Conservation (phyloP, 116 monocot species). For the Phalaenopsis hybrid region DNA sequence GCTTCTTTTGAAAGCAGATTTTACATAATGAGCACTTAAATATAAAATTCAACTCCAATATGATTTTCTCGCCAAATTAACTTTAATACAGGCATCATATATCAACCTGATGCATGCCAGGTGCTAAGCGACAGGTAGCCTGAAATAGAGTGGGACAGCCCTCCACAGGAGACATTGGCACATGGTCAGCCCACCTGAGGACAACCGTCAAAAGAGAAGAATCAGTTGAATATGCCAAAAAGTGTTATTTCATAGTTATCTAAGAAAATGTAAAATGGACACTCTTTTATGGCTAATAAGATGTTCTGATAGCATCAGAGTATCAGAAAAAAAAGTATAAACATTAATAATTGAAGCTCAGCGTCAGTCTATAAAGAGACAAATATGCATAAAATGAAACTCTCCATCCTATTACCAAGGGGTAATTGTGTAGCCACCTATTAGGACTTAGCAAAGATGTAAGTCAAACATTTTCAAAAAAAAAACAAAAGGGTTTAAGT, state of each 20-base stretch:
- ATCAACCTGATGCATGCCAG: conserved; percentile 59
- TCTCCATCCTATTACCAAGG: background rate
- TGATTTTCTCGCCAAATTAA: background rate
- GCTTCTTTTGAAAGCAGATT: background rate
- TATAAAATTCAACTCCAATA: background rate
- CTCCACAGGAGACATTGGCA: conserved; percentile 58
- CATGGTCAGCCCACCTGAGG: conserved; percentile 47
- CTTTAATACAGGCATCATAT: background rate
- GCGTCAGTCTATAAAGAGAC: background rate
- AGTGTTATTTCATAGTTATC: background rate
- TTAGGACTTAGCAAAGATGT: background rate
- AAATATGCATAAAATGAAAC: background rate
- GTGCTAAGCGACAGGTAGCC: conserved; percentile 44
- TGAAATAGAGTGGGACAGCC: conserved; percentile 61
- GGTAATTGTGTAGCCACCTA: background rate
- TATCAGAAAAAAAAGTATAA: background rate
- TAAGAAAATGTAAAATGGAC: background rate
- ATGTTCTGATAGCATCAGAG: too few species aligned
- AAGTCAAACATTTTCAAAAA: background rate
- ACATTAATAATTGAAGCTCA: background rate
- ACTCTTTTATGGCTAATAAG: too few species aligned
- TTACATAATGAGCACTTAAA: background rate
- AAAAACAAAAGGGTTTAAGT: background rate
- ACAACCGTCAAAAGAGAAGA: background rate
- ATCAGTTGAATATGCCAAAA: background rate